These are phyloP conservation scores for Xerophyta viscosa DNA, from an alignment of 106 monocot genomes.

Conservation along the genomic window DNA sequence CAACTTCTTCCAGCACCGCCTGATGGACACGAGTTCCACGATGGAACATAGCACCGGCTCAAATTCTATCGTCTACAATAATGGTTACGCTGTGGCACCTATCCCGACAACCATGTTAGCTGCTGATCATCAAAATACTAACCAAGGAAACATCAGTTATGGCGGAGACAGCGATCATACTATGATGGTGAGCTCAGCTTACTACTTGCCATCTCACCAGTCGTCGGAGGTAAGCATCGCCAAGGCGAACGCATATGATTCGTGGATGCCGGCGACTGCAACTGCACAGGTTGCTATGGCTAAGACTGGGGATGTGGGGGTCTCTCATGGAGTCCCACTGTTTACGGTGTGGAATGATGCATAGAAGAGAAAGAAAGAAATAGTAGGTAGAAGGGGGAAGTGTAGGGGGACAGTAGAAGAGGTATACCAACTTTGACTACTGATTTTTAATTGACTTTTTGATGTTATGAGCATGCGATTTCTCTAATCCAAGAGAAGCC, in stretches of 20 bases:
- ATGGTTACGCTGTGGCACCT: constrained; percentile 18
- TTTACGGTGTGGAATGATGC: constrained; percentile 85
- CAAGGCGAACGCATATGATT: constrained; percentile 14
- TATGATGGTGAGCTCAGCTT: constrained; percentile 16
- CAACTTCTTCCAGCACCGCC: constrained; percentile 58
- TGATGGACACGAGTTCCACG: constrained; percentile 20
- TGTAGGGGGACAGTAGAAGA: neutral
- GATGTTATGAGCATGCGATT: too few relatives aligned
- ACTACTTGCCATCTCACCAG: constrained; percentile 33
- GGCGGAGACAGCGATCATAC: constrained; percentile 30
- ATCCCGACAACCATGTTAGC: constrained; percentile 30
- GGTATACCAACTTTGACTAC: constrained; percentile 2
- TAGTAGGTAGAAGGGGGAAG: neutral
- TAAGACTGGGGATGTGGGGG: constrained; percentile 11
- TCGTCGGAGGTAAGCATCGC: constrained; percentile 10
- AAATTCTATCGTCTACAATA: constrained; percentile 35
- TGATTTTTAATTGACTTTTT: constrained; percentile 4
- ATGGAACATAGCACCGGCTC: constrained; percentile 73
- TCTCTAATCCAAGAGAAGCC: neutral
- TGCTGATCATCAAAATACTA: constrained; percentile 17
- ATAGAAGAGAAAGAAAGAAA: too few relatives aligned
- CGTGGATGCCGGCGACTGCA: constrained; percentile 11
- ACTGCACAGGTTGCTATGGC: constrained; percentile 8
- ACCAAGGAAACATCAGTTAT: constrained; percentile 19
- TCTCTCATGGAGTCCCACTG: constrained; percentile 34